Conservation (phyloP, 306 rosid species). For the Gillenia trifoliata region DNA sequence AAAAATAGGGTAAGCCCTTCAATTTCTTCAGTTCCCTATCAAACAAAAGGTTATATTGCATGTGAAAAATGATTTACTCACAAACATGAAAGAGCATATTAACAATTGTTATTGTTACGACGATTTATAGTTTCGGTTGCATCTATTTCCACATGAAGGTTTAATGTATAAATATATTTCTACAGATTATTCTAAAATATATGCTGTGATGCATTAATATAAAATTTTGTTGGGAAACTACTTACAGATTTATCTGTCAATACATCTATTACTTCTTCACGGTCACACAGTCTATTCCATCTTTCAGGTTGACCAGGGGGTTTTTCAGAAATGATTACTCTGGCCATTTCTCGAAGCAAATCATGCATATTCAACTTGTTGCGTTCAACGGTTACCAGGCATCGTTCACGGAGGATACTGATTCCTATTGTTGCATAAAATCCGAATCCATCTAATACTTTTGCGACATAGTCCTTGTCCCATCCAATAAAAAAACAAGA, state of each 20-base stretch:
- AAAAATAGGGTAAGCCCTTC: conserved; percentile 18
- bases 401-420: conserved; percentile 20
- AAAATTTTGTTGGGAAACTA: neutral
- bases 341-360: conserved; percentile 38
- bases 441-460: conserved; percentile 34
- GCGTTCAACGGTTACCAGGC: conserved; percentile 20
- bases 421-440: conserved; percentile 31
- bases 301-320: conserved; percentile 10
- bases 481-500: conserved; percentile 36
- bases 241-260: neutral
- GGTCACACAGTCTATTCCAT: neutral
- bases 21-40: conserved; percentile 15
- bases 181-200: too few relatives aligned
- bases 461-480: conserved; percentile 14
- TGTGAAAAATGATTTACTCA: too few relatives aligned
- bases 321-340: conserved; percentile 26
- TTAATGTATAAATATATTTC: neutral
- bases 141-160: neutral
- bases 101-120: too few relatives aligned
- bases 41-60: neutral
- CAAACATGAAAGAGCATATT: too few relatives aligned
- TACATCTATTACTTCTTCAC: neutral
- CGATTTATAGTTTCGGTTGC: neutral
- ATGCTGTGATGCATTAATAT: too few relatives aligned
- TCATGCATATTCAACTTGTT: conserved; percentile 24